phyloP scores from a whole-genome alignment of 805 yeast species.

The Yamadazyma philogaea region DNA sequence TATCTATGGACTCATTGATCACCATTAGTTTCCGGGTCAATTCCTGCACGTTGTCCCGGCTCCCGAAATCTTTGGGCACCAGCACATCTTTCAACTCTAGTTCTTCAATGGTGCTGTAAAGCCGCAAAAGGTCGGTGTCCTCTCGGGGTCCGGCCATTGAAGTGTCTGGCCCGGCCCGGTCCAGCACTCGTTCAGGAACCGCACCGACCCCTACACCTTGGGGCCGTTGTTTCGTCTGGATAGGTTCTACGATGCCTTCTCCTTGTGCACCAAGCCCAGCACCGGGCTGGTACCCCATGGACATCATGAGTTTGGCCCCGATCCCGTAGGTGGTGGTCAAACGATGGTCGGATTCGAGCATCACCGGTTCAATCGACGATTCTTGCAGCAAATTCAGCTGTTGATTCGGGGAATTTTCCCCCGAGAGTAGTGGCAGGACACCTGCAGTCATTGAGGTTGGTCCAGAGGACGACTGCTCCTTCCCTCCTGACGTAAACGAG shows the following conservation, averaged over 20 bases:
- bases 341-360: not conserved
- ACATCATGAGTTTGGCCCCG: slow-evolving; percentile 72
- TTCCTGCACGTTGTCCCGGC: slow-evolving; percentile 6
- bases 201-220: slow-evolving; percentile 77
- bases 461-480: not conserved
- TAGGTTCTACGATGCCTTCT: slow-evolving; percentile 77
- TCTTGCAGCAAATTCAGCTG: not conserved
- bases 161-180: slow-evolving; percentile 17
- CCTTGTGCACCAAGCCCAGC: slow-evolving; percentile 75
- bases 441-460: not conserved
- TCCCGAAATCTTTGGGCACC: slow-evolving; percentile 26
- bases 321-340: slow-evolving; percentile 56
- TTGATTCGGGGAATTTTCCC: not conserved
- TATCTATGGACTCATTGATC: slow-evolving; percentile 17
- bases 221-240: slow-evolving; percentile 65
- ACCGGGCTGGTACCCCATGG: slow-evolving; percentile 88
- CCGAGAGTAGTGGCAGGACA: not conserved
- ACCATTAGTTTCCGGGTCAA: slow-evolving; percentile 16
- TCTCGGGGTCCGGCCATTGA: slow-evolving; percentile 4
- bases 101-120: slow-evolving; percentile 35
- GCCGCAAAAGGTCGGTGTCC: slow-evolving; percentile 7
- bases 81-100: slow-evolving; percentile 32
- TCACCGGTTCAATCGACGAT: not conserved
- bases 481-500: slow-evolving; percentile 1
- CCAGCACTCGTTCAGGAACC: slow-evolving; percentile 32